These are phyloP conservation scores for Lipomyces yamanashiensis DNA, from an alignment of 805 yeast species.

Conservation along the genomic window DNA sequence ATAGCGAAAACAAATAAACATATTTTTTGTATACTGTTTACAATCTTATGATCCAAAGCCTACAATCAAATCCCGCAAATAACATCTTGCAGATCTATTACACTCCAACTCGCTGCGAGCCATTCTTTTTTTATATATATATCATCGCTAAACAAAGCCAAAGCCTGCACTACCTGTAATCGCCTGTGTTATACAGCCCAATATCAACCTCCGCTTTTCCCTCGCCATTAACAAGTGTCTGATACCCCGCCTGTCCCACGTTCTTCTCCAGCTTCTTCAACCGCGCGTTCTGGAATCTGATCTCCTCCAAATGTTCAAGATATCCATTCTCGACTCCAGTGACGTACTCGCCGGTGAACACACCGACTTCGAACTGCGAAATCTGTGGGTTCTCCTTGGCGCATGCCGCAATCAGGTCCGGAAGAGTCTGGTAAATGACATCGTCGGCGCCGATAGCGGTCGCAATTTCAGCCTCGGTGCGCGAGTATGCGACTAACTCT, in stretches of 20 bases:
- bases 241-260: slow-evolving; percentile 42
- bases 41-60: no score
- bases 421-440: slow-evolving; percentile 84
- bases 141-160: background rate
- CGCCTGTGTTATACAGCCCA: slow-evolving; percentile 64
- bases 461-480: slow-evolving; percentile 75
- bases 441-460: slow-evolving; percentile 83
- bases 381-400: slow-evolving; percentile 46
- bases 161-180: slow-evolving; percentile 45
- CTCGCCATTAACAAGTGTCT: slow-evolving; percentile 45
- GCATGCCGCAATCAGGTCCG: slow-evolving; percentile 84
- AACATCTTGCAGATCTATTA: background rate
- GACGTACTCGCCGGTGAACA: slow-evolving; percentile 89
- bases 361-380: slow-evolving; percentile 88
- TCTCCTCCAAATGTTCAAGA: slow-evolving; percentile 76
- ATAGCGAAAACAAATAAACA: no score
- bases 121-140: background rate
- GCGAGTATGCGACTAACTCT: slow-evolving; percentile 87
- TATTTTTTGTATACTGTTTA: no score
- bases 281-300: slow-evolving; percentile 68
- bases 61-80: no score
- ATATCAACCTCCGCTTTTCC: slow-evolving; percentile 80
- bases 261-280: slow-evolving; percentile 50
- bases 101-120: background rate
- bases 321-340: slow-evolving; percentile 92